Percentiles rank a stretch among this genome's conserved stretches.
These are phyloP conservation scores for Bocquillonia castaneifolia DNA, from an alignment of 441 rosid genomes.

Conservation along the genomic window DNA sequence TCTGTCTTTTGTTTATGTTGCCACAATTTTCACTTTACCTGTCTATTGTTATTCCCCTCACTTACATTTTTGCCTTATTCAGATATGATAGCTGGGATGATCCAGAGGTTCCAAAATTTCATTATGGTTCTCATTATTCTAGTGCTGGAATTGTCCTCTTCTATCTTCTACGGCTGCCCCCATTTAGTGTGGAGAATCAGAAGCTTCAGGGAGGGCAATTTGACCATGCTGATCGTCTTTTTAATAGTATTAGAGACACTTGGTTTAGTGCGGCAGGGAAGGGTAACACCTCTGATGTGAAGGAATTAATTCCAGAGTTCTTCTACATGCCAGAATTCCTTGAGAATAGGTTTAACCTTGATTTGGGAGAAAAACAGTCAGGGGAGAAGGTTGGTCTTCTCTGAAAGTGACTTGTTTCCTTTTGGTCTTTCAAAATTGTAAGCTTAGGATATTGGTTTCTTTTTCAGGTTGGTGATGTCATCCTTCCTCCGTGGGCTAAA, in stretches of 20 bases:
- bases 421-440: background rate
- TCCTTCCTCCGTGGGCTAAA: conserved; percentile 98
- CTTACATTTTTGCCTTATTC: conserved; percentile 26
- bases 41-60: conserved; percentile 13
- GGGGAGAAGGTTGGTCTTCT: conserved; percentile 87
- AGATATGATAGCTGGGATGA: conserved; percentile 99
- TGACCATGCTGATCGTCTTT: conserved; percentile 99
- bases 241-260: conserved; percentile 88
- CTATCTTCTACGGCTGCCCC: conserved; percentile 98
- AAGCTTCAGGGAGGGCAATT: conserved; percentile 99
- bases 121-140: conserved; percentile 99
- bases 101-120: conserved; percentile 99
- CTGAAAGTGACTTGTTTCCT: background rate
- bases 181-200: conserved; percentile 96
- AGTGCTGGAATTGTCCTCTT: conserved; percentile 99
- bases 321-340: conserved; percentile 98
- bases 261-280: conserved; percentile 99
- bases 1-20: conserved; percentile 16
- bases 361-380: conserved; percentile 97
- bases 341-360: conserved; percentile 80
- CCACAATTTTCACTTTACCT: background rate
- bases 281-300: conserved; percentile 98
- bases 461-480: conserved; percentile 82
- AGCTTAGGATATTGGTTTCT: background rate
- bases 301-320: conserved; percentile 99